Conservation (phyloP, 2,329 filamentous ascomycete species). For the Fusarium avenaceum region DNA sequence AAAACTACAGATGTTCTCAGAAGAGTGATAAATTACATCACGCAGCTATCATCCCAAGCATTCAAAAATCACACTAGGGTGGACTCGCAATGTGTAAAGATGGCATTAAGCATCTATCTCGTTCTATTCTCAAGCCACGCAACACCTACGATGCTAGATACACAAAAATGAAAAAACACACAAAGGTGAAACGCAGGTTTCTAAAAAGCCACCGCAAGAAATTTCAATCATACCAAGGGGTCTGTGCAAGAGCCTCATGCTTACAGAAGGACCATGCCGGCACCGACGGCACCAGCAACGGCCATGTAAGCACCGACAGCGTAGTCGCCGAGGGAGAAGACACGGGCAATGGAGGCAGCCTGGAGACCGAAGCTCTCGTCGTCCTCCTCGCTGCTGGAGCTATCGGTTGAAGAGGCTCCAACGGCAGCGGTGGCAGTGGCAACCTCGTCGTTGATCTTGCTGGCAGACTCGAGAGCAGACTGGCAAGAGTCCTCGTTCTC, state of each 20-base stretch:
- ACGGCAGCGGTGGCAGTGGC: conserved; percentile 61
- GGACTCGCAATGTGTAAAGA: conserved; percentile 41
- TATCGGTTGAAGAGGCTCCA: conserved; percentile 49
- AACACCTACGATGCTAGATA: conserved; percentile 51
- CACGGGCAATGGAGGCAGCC: conserved; percentile 53
- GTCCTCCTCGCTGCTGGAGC: conserved; percentile 23
- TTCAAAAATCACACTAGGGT: conserved; percentile 2
- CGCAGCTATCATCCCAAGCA: not conserved
- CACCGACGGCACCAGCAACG: conserved; percentile 66
- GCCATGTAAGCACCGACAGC: conserved; percentile 65
- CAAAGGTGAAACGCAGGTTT: conserved; percentile 35
- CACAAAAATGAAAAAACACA: conserved; percentile 42
- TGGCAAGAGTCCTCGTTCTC: conserved; percentile 67
- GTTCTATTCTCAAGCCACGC: conserved; percentile 48
- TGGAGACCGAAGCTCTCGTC: conserved; percentile 56
- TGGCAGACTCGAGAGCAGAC: conserved; percentile 72
- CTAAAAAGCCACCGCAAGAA: conserved; percentile 41
- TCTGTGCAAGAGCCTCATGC: conserved; percentile 18
- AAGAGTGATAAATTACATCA: conserved; percentile 9
- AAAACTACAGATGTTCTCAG: no score
- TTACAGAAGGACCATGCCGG: conserved; percentile 68
- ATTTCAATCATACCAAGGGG: conserved; percentile 37
- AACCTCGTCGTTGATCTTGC: conserved; percentile 64
- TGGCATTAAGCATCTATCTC: conserved; percentile 49
- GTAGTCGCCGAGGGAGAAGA: conserved; percentile 63